Evolutionary conservation across 2,329 filamentous ascomycete genomes (phyloP).

Genomic region (Beauveria pseudobassiana): DNA sequence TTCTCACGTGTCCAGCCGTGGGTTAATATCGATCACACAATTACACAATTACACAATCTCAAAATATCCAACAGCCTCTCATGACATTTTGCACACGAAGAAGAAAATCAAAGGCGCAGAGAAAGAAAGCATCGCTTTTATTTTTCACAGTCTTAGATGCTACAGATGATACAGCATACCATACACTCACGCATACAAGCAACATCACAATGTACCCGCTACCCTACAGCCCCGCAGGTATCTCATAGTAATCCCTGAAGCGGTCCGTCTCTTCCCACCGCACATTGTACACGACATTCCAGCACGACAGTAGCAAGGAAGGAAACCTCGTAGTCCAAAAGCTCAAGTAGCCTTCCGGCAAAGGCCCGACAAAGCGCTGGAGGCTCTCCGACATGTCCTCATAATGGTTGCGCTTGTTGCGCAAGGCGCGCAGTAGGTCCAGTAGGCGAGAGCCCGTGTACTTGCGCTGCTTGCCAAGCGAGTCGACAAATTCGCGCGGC

Average conservation of each 20-base stretch:
- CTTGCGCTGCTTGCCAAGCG: constrained; percentile 87
- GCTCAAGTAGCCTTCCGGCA: constrained; percentile 72
- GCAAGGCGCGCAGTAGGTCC: constrained; percentile 77
- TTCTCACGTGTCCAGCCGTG: no score
- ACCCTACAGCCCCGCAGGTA: constrained; percentile 27
- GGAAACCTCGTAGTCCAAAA: constrained; percentile 83
- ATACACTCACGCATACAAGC: no score
- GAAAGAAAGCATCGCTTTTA: no score
- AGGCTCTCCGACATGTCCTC: constrained; percentile 86
- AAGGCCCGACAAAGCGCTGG: constrained; percentile 58
- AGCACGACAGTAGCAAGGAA: constrained; percentile 68
- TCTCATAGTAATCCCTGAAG: constrained; percentile 65
- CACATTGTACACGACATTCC: constrained; percentile 63
- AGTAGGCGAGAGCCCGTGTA: constrained; percentile 80
- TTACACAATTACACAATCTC: no score
- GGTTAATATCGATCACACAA: no score
- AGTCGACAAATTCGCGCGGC: constrained; percentile 78
- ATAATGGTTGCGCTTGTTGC: constrained; percentile 97
- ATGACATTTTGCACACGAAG: no score
- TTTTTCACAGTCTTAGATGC: no score
- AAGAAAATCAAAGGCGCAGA: no score
- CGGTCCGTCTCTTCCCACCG: constrained; percentile 55
- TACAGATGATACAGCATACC: no score
- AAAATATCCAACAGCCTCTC: no score
- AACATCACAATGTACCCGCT: background rate